Evolutionary conservation across 2,329 filamentous ascomycete species (phyloP).

Genomic region (Helotiales sp.): DNA sequence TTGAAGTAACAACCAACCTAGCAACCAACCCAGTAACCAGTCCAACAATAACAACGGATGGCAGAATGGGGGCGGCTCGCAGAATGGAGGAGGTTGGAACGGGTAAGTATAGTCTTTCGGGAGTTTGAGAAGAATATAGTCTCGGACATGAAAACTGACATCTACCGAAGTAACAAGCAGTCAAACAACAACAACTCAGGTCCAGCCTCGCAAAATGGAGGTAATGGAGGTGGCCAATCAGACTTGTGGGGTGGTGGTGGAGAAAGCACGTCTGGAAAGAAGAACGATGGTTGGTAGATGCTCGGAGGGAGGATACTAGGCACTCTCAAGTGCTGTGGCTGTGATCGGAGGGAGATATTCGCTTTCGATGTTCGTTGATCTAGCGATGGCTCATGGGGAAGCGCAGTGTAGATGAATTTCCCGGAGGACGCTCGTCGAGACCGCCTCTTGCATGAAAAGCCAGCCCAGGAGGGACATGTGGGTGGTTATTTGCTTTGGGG

Average conservation of each 20-base stretch:
- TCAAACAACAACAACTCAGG: neutral
- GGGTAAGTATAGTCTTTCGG: neutral
- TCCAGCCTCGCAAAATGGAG: neutral
- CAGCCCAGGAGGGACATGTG: neutral
- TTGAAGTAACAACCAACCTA: neutral
- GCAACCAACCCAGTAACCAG: too few species aligned
- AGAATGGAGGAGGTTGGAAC: conserved; percentile 9
- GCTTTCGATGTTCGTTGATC: neutral
- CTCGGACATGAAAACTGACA: neutral
- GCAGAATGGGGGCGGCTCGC: neutral
- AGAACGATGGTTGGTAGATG: neutral
- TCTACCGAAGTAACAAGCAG: neutral
- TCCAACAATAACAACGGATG: conserved; percentile 10
- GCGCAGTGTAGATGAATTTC: neutral
- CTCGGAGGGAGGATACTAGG: neutral
- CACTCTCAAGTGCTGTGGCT: neutral
- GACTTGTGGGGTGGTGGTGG: neutral
- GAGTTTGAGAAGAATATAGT: neutral
- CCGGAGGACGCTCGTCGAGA: neutral
- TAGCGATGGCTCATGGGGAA: neutral
- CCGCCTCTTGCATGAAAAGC: neutral
- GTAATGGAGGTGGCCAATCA: neutral
- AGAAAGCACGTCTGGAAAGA: neutral
- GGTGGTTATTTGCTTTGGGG: neutral
- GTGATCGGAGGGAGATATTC: neutral